A percentile compares a stretch with the other conserved stretches of the same genome.
Evolutionary conservation across 1,284 basidiomycete genomes (phyloP).

Genomic region (Coniferiporia sulphurascens): DNA sequence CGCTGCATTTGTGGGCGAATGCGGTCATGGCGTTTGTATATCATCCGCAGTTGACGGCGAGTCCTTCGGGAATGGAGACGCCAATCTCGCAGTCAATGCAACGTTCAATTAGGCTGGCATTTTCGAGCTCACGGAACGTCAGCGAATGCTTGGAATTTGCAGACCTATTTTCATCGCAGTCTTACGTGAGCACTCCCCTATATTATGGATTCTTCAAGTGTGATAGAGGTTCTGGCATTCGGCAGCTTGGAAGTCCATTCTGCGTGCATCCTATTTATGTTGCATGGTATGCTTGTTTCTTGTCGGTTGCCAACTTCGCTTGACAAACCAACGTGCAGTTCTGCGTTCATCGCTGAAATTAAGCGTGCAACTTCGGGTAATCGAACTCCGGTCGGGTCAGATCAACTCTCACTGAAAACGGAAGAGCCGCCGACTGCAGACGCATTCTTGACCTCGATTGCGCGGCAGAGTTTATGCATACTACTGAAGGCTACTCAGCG

Average conservation of each 20-base stretch:
- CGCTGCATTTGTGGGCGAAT: conserved; percentile 31
- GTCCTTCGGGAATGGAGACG: conserved; percentile 33
- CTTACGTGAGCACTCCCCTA: conserved; percentile 27
- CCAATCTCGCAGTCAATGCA: conserved; percentile 33
- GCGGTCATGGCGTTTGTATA: conserved; percentile 37
- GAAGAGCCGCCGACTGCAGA: no score
- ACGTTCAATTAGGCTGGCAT: conserved; percentile 31
- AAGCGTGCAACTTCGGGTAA: conserved; percentile 23
- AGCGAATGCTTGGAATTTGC: conserved; percentile 36
- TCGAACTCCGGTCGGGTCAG: background rate
- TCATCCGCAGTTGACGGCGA: conserved; percentile 36
- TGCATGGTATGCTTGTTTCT: conserved; percentile 22
- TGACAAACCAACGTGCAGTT: conserved; percentile 19
- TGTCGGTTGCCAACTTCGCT: background rate
- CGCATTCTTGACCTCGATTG: conserved; percentile 31
- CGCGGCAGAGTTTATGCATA: conserved; percentile 31
- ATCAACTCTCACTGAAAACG: no score
- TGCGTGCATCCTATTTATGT: conserved; percentile 31
- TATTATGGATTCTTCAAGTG: background rate
- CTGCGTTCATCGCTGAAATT: conserved; percentile 36
- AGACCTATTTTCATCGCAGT: conserved; percentile 26
- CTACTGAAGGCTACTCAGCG: conserved; percentile 29
- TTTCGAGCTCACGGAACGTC: conserved; percentile 33
- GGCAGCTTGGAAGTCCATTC: conserved; percentile 26
- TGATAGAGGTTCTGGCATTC: background rate